These are phyloP conservation scores for Schizonepeta tenuifolia DNA, from an alignment of 257 asterid genomes.

Conservation along the genomic window DNA sequence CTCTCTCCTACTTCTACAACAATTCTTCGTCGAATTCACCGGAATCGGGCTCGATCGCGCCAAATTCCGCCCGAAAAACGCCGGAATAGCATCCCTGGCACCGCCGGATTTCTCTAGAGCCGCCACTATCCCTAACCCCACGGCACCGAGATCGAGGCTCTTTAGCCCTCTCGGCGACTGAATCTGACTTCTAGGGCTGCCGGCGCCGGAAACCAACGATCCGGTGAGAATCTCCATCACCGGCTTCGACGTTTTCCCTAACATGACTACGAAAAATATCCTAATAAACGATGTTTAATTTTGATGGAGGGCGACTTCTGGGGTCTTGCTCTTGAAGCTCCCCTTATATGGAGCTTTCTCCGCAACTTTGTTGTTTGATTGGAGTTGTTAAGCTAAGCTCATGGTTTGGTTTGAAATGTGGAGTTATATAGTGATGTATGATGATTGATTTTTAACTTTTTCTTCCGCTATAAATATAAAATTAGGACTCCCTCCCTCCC, in stretches of 20 bases:
- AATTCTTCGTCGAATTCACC: conserved; percentile 40
- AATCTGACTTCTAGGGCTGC: conserved; percentile 51
- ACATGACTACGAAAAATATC: conserved; percentile 39
- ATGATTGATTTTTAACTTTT: background rate
- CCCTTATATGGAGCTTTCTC: conserved; percentile 25
- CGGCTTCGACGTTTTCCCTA: conserved; percentile 63
- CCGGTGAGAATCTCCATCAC: conserved; percentile 61
- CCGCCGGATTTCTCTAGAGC: conserved; percentile 65
- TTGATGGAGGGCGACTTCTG: conserved; percentile 5
- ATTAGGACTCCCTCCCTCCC: no score
- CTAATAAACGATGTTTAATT: background rate
- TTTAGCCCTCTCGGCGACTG: conserved; percentile 63
- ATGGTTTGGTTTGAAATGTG: conserved; percentile 53
- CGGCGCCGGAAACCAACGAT: conserved; percentile 47
- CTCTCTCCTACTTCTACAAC: background rate
- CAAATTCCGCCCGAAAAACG: conserved; percentile 49
- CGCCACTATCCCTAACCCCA: conserved; percentile 85
- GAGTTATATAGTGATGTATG: conserved; percentile 28
- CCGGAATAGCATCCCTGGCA: conserved; percentile 32
- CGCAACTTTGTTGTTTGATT: conserved; percentile 29
- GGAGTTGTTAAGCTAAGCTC: conserved; percentile 61
- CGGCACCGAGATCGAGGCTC: conserved; percentile 67
- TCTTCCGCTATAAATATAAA: background rate
- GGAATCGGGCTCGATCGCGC: conserved; percentile 72
- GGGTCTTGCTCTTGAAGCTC: background rate